These are phyloP conservation scores for Fusarium globosum DNA, from an alignment of 2,329 filamentous ascomycete species.

Conservation along the genomic window DNA sequence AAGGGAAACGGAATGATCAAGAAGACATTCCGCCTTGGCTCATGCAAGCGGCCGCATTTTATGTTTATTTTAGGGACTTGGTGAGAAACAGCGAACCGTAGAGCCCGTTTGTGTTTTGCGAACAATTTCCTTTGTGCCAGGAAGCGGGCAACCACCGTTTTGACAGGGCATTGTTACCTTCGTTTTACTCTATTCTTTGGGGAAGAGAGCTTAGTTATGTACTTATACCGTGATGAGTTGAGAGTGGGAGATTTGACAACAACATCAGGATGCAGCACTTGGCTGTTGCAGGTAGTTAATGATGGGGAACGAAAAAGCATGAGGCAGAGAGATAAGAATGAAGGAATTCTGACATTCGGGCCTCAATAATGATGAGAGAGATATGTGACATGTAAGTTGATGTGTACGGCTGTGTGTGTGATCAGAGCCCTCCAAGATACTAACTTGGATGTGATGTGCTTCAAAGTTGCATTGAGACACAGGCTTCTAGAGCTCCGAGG, in stretches of 20 bases:
- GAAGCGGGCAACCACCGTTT: constrained; percentile 22
- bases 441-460: not conserved
- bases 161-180: constrained; percentile 19
- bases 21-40: constrained; percentile 30
- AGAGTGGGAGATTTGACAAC: constrained; percentile 4
- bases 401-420: not conserved
- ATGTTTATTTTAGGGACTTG: constrained; percentile 32
- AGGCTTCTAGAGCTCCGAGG: not conserved
- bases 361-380: not conserved
- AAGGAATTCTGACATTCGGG: constrained; percentile 5
- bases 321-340: constrained; percentile 26
- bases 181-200: constrained; percentile 14
- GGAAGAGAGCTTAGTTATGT: constrained; percentile 24
- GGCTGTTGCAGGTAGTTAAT: constrained; percentile 27
- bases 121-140: constrained; percentile 23
- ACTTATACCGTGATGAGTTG: constrained; percentile 34
- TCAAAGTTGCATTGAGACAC: not conserved
- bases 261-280: not conserved
- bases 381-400: not conserved
- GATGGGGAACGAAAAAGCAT: constrained; percentile 28
- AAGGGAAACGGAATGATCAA: constrained; percentile 19
- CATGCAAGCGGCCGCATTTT: constrained; percentile 32
- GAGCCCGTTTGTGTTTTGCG: constrained; percentile 36
- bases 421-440: not conserved
- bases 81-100: constrained; percentile 24